Evolutionary conservation across 257 asterid species (phyloP).

Genomic region (Fraxinus anomala): DNA sequence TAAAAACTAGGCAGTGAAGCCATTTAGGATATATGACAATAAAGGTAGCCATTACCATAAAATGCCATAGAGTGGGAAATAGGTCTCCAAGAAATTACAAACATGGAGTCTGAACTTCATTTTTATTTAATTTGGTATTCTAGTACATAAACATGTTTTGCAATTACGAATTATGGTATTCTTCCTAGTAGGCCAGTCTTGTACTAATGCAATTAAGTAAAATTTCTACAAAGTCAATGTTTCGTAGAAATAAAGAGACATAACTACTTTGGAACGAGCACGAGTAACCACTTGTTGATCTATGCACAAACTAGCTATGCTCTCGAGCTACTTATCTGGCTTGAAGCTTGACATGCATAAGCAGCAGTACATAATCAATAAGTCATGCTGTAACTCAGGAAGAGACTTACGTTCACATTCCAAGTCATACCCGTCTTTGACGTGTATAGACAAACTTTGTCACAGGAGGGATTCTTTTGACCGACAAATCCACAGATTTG

Average conservation of each 20-base stretch:
- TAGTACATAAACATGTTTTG: not conserved
- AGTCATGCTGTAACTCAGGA: not conserved
- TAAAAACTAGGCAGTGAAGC: not conserved
- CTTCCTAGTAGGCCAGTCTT: not conserved
- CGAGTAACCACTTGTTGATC: not conserved
- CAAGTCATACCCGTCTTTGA: constrained; percentile 53
- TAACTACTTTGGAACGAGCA: not conserved
- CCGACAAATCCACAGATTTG: constrained; percentile 42
- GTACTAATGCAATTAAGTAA: not conserved
- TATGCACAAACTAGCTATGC: not conserved
- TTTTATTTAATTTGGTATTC: not conserved
- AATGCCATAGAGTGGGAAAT: not conserved
- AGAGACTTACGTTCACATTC: not conserved
- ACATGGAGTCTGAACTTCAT: not conserved
- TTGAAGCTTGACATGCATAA: not conserved
- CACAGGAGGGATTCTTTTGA: constrained; percentile 44
- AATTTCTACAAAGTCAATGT: not conserved
- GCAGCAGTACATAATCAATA: not conserved
- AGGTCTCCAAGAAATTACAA: not conserved
- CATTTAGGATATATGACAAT: not conserved
- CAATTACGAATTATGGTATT: not conserved
- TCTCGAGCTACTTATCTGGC: not conserved
- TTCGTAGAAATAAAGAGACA: not conserved
- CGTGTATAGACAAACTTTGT: constrained; percentile 51
- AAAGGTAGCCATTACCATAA: not conserved